Base-by-base conservation (phyloP, 495 filamentous ascomycete species). In the Aspergillus sparsus region DNA sequence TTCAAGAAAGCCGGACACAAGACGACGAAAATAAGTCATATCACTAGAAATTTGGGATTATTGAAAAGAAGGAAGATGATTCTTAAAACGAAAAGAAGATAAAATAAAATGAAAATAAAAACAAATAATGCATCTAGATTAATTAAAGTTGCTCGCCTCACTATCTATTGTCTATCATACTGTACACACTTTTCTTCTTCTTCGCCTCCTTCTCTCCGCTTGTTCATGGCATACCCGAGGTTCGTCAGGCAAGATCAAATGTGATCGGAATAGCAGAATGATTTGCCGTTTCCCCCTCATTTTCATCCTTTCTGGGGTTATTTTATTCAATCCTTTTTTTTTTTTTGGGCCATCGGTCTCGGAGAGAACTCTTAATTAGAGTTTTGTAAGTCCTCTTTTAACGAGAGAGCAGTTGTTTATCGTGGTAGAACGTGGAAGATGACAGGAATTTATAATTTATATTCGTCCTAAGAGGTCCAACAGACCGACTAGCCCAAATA, bases 141-240 rank as follows among this genome's bases (percentile, higher is more conserved):
- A 27, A 27, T 27, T 27, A 3, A 27, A 27, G 1, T 27, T 27
- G 21, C 21, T 27, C 21, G 21, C 21, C 21, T 27, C 21, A 27
- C 21, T 27, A 27, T 27, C 1, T 27, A n/a, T n/a, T n/a, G n/a
- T 3, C 21, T 27, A 27, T 27, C 21, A 27, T 27, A 3, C 21
- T 27, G 21, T 27, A 27, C 3, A 1, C 18, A 7, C 12, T 31
- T 12, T n/a, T 11, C 41, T 50, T 34, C 46, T 42, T 16, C 41
- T 42, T 55, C 33, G 13, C 12, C 11, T n/a, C 37, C 7, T 56
- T 52, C 33, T 39, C 49, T 34, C 18, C 31, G 33, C 41, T 27
- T 27, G 21, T 27, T 27, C 16, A 37, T 54, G 21, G 55, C 45
- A 61, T 61, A 61, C 52, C 59, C 59, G 59, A 61, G 59, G 59